phyloP scores from a whole-genome alignment of 177 flowering plant genomes.

The Vitis hybrid region DNA sequence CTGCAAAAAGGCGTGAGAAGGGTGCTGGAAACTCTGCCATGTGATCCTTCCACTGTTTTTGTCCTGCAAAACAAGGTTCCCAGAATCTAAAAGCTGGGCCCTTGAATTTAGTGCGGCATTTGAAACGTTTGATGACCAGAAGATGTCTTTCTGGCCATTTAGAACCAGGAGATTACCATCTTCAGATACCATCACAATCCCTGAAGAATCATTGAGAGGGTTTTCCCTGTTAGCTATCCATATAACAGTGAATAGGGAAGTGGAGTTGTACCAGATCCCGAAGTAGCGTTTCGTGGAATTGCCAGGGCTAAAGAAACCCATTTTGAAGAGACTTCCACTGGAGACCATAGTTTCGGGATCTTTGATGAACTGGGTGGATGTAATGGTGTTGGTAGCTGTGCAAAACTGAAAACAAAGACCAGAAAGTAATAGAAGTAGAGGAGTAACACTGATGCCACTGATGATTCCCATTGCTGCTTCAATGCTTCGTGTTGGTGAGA shows the following conservation, averaged over 20 bases:
- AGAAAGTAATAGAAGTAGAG: conserved; percentile 6
- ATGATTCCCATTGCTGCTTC: neutral
- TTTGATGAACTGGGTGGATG: conserved; percentile 10
- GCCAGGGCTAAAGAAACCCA: conserved; percentile 42
- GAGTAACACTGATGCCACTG: neutral
- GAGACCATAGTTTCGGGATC: conserved; percentile 31
- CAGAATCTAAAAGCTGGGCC: conserved; percentile 22
- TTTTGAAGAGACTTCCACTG: conserved; percentile 14
- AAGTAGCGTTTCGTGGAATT: conserved; percentile 33
- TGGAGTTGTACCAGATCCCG: conserved; percentile 32
- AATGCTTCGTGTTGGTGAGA: neutral
- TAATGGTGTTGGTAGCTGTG: conserved; percentile 22
- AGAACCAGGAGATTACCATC: conserved; percentile 34
- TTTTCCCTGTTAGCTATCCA: conserved; percentile 49
- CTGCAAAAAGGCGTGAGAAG: conserved; percentile 21
- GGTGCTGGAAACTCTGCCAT: conserved; percentile 9
- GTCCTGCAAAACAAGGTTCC: conserved; percentile 23
- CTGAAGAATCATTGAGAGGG: conserved; percentile 30
- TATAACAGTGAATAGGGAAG: conserved; percentile 6
- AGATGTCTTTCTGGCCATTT: conserved; percentile 16
- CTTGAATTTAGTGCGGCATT: conserved; percentile 6
- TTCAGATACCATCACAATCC: conserved; percentile 20
- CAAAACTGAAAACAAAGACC: conserved; percentile 4
- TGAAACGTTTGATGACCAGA: conserved; percentile 35
- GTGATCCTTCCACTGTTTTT: conserved; percentile 1